phyloP scores from a whole-genome alignment of 169 alveolate species.

The Eimeria maxima region DNA sequence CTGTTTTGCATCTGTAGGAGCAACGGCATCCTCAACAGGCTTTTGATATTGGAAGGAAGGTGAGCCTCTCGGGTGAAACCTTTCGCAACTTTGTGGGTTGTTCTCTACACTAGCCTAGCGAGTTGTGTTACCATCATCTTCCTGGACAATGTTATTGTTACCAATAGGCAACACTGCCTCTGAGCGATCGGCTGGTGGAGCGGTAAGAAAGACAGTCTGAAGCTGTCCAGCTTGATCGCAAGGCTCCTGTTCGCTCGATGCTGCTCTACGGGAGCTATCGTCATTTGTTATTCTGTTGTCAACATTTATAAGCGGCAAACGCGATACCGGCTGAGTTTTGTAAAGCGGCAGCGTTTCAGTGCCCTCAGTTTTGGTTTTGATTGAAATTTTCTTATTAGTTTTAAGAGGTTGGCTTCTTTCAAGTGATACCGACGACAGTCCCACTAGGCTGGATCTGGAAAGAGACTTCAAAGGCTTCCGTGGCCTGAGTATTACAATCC shows the following conservation, averaged over 20 bases:
- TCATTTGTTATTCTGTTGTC: not conserved
- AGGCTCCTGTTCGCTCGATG: not conserved
- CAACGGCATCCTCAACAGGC: not conserved
- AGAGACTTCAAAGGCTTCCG: not conserved
- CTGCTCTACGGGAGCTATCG: not conserved
- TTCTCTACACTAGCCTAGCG: not conserved
- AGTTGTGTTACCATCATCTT: not conserved
- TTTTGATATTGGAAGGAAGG: not conserved
- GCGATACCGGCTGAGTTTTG: not conserved
- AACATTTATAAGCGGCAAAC: not conserved
- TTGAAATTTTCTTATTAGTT: not conserved
- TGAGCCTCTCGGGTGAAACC: not conserved
- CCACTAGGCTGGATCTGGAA: constrained; percentile 7
- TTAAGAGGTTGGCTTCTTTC: not conserved
- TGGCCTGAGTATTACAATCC: not conserved
- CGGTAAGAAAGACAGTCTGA: not conserved
- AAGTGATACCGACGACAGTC: not conserved
- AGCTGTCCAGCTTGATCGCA: not conserved
- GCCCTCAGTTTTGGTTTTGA: too few relatives aligned
- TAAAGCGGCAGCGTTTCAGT: not conserved
- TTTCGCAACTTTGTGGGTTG: not conserved
- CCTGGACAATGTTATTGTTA: not conserved
- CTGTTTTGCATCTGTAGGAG: not conserved
- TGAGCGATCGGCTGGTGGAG: not conserved
- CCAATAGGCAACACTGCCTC: not conserved